Evolutionary conservation across 495 filamentous ascomycete genomes (phyloP).

Genomic region (Lophiostoma macrostomum): DNA sequence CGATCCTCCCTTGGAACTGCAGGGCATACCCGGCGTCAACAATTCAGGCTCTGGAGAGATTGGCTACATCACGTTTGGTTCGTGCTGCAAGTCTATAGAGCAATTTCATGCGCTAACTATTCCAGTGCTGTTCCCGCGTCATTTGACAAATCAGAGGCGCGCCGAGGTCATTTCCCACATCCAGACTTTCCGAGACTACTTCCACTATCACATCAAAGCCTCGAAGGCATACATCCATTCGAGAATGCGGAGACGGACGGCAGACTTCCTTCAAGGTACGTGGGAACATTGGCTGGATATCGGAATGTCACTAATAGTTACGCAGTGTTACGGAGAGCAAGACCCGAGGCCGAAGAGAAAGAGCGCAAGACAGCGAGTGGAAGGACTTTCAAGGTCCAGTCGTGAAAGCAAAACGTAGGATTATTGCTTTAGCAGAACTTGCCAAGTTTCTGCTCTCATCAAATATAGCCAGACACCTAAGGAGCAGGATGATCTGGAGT

Average conservation of each 20-base stretch:
- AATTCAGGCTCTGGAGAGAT: slow-evolving; percentile 71
- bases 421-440: no score
- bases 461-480: no score
- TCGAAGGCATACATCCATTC: slow-evolving; percentile 99
- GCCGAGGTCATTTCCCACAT: slow-evolving; percentile 97
- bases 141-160: slow-evolving; percentile 83
- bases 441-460: no score
- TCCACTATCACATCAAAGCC: slow-evolving; percentile 99
- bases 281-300: neutral
- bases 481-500: no score
- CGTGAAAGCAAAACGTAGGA: no score
- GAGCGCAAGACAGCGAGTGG: slow-evolving; percentile 98
- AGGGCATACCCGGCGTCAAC: slow-evolving; percentile 77
- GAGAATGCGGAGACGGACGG: slow-evolving; percentile 92
- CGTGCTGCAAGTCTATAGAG: slow-evolving; percentile 34
- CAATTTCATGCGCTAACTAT: neutral
- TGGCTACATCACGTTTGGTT: slow-evolving; percentile 98
- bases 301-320: slow-evolving; percentile 34
- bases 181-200: slow-evolving; percentile 99
- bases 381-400: slow-evolving; percentile 81
- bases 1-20: slow-evolving; percentile 88
- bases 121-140: slow-evolving; percentile 89
- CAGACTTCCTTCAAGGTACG: slow-evolving; percentile 93
- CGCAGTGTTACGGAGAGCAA: slow-evolving; percentile 75
- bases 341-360: slow-evolving; percentile 93